phyloP scores from a whole-genome alignment of 371 early-diverging fungal species.

The Syncephalastrum monosporum region DNA sequence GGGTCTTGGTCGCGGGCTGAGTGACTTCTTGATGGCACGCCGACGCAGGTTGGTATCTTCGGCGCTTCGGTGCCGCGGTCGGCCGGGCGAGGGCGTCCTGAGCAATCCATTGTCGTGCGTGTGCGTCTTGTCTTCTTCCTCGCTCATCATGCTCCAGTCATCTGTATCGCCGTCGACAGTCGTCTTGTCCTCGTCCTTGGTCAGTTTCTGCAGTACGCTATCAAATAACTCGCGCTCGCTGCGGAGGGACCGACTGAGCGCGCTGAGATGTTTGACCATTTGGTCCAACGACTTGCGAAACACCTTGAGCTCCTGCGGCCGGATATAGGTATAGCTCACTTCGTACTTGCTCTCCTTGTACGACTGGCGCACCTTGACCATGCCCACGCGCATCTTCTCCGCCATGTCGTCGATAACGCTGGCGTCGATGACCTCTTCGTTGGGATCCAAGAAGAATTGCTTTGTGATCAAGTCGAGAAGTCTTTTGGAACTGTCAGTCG shows the following conservation, averaged over 20 bases:
- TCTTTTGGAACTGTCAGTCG: slow-evolving; percentile 30
- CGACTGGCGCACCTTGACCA: slow-evolving; percentile 43
- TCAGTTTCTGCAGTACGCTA: slow-evolving; percentile 26
- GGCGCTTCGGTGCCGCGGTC: slow-evolving; percentile 65
- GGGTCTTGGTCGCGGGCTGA: too few relatives aligned
- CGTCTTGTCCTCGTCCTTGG: slow-evolving; percentile 9
- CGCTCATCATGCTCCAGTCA: background rate
- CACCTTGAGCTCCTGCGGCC: slow-evolving; percentile 32
- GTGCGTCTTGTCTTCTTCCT: slow-evolving; percentile 25
- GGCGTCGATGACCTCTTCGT: slow-evolving; percentile 23
- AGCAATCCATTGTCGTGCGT: slow-evolving; percentile 69
- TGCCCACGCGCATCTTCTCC: slow-evolving; percentile 31
- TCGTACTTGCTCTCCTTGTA: slow-evolving; percentile 52
- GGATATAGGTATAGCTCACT: slow-evolving; percentile 40
- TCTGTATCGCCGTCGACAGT: too few relatives aligned
- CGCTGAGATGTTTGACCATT: slow-evolving; percentile 39
- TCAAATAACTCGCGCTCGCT: slow-evolving; percentile 46
- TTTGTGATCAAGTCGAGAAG: slow-evolving; percentile 40
- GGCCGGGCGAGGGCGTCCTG: slow-evolving; percentile 76
- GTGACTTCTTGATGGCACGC: slow-evolving; percentile 24
- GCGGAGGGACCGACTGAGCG: slow-evolving; percentile 42
- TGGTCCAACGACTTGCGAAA: slow-evolving; percentile 35
- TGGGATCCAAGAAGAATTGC: slow-evolving; percentile 43
- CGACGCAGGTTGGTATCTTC: slow-evolving; percentile 47
- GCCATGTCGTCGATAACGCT: slow-evolving; percentile 28